Conservation (phyloP, 2,329 filamentous ascomycete species). For the Colletotrichum sp. region DNA sequence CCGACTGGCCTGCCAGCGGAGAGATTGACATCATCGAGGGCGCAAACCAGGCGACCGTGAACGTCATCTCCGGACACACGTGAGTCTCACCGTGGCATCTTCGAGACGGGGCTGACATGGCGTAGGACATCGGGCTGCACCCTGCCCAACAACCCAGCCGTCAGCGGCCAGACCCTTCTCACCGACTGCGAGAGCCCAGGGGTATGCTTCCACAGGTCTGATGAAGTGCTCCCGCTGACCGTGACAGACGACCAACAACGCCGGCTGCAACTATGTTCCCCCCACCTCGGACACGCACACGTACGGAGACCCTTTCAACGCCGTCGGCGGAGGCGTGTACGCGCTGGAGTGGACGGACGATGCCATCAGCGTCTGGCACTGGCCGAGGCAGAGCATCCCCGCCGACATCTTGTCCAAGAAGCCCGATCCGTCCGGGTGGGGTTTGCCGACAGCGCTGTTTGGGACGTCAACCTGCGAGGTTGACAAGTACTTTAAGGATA, state of each 20-base stretch:
- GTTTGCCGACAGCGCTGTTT: slow-evolving; percentile 71
- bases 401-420: slow-evolving; percentile 62
- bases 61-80: slow-evolving; percentile 70
- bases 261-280: slow-evolving; percentile 51
- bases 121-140: slow-evolving; percentile 30
- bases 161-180: slow-evolving; percentile 15
- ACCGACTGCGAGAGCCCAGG: slow-evolving; percentile 28
- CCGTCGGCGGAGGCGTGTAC: slow-evolving; percentile 69
- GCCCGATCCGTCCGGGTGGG: slow-evolving; percentile 73
- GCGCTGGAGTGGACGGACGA: slow-evolving; percentile 73
- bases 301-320: slow-evolving; percentile 72
- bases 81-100: slow-evolving; percentile 21
- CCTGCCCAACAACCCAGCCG: slow-evolving; percentile 21
- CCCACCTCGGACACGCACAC: slow-evolving; percentile 45
- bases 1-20: slow-evolving; percentile 65
- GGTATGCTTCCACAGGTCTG: not conserved
- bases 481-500: slow-evolving; percentile 66
- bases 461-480: slow-evolving; percentile 70
- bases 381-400: slow-evolving; percentile 69
- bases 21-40: slow-evolving; percentile 77
- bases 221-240: not conserved
- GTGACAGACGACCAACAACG: slow-evolving; percentile 29
- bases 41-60: slow-evolving; percentile 64
- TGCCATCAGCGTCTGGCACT: slow-evolving; percentile 79
- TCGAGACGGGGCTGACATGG: slow-evolving; percentile 22